Conservation (phyloP, 1,284 basidiomycete genomes). For the Malassezia furfur region DNA sequence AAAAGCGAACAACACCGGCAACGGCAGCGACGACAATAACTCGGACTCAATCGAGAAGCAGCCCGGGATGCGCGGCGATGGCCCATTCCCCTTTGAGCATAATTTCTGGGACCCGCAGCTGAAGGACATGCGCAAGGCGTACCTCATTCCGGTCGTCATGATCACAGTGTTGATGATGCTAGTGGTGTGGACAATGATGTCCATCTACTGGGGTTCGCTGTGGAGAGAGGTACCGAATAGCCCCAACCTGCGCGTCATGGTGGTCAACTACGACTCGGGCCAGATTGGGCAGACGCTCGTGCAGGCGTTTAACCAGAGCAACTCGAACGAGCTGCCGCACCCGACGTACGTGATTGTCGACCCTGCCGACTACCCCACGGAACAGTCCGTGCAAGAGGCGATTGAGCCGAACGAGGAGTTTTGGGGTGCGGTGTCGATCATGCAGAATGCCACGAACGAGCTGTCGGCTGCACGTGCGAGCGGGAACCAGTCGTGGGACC, state of each 20-base stretch:
- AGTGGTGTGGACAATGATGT: constrained; percentile 27
- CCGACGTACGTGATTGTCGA: constrained; percentile 28
- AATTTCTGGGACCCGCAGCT: constrained; percentile 5
- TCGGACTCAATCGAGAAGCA: too few relatives aligned
- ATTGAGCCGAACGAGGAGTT: constrained; percentile 21
- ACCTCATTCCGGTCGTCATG: constrained; percentile 14
- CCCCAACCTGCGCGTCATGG: constrained; percentile 26
- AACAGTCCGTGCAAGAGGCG: constrained; percentile 22
- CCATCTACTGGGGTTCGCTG: constrained; percentile 42
- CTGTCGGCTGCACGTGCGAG: constrained; percentile 26
- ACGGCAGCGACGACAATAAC: too few relatives aligned
- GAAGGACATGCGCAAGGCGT: not conserved
- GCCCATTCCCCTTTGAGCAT: constrained; percentile 1
- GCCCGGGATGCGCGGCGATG: too few relatives aligned
- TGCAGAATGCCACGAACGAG: constrained; percentile 22
- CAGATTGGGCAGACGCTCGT: constrained; percentile 25
- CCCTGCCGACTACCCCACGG: constrained; percentile 20
- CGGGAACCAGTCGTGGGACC: constrained; percentile 33
- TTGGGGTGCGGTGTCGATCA: constrained; percentile 27
- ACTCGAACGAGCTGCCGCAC: constrained; percentile 25
- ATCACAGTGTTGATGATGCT: constrained; percentile 22
- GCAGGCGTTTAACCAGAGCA: constrained; percentile 24
- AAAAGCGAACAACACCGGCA: too few relatives aligned
- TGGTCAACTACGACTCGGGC: constrained; percentile 35
- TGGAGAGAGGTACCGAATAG: constrained; percentile 27